Evolutionary conservation across 768 basidiomycete genomes (phyloP).

Genomic region (Suillus subaureus): DNA sequence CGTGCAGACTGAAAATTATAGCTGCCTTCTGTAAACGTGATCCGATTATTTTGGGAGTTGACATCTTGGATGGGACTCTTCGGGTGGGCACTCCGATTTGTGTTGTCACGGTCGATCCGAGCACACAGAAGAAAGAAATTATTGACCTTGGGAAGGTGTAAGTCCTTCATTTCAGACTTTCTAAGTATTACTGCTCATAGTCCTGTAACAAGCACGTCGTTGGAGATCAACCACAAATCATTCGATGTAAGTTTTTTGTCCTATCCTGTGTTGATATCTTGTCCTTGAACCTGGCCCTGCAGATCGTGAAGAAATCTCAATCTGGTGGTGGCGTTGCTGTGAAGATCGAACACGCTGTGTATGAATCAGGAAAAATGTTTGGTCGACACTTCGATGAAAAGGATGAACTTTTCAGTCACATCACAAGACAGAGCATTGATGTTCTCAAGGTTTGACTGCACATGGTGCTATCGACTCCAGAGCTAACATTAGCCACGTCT

Average conservation of each 20-base stretch:
- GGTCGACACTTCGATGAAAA: slow-evolving; percentile 96
- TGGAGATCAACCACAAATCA: slow-evolving; percentile 96
- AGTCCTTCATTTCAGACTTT: slow-evolving; percentile 29
- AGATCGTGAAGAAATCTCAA: slow-evolving; percentile 92
- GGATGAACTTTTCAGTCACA: slow-evolving; percentile 89
- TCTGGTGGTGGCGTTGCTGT: slow-evolving; percentile 97
- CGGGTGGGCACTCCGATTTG: slow-evolving; percentile 93
- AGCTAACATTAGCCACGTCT: slow-evolving; percentile 16
- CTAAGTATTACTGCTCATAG: slow-evolving; percentile 11
- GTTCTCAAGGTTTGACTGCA: slow-evolving; percentile 76
- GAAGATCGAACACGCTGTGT: slow-evolving; percentile 97
- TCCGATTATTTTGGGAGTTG: slow-evolving; percentile 95
- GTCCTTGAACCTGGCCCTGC: slow-evolving; percentile 5
- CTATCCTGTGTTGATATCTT: not conserved
- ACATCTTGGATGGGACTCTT: slow-evolving; percentile 91
- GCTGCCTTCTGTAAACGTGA: slow-evolving; percentile 97
- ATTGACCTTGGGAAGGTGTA: slow-evolving; percentile 94
- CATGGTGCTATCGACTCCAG: not conserved
- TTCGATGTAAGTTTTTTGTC: slow-evolving; percentile 57
- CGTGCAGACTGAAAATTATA: slow-evolving; percentile 89
- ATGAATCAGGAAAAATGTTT: slow-evolving; percentile 94
- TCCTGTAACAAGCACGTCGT: slow-evolving; percentile 65
- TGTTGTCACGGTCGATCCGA: slow-evolving; percentile 89
- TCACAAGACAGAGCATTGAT: slow-evolving; percentile 93
- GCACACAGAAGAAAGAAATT: slow-evolving; percentile 87